Evolutionary conservation across 2,329 filamentous ascomycete genomes (phyloP).

Genomic region (Alternaria consortialis): DNA sequence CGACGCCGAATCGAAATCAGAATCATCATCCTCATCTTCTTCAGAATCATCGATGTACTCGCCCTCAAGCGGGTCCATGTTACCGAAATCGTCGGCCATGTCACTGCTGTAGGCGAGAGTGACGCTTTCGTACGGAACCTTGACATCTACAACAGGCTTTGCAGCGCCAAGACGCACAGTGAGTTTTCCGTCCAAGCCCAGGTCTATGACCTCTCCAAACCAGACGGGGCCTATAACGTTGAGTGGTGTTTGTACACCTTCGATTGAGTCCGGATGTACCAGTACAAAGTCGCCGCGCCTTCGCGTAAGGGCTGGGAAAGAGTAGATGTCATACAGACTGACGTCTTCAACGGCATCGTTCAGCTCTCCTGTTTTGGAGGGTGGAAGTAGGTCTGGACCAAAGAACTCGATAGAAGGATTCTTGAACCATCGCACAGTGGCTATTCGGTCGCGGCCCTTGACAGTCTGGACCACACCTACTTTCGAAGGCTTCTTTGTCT

Average conservation of each 20-base stretch:
- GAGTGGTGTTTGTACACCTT: slow-evolving; percentile 18
- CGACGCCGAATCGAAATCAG: slow-evolving; percentile 44
- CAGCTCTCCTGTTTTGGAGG: slow-evolving; percentile 56
- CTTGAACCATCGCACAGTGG: slow-evolving; percentile 64
- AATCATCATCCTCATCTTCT: slow-evolving; percentile 41
- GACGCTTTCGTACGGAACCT: slow-evolving; percentile 59
- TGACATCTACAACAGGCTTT: slow-evolving; percentile 60
- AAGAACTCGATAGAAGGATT: slow-evolving; percentile 45
- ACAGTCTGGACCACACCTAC: slow-evolving; percentile 67
- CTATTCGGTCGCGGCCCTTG: slow-evolving; percentile 64
- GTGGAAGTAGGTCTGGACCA: slow-evolving; percentile 52
- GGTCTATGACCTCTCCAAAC: slow-evolving; percentile 66
- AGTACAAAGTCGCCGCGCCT: slow-evolving; percentile 64
- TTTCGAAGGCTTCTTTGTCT: slow-evolving; percentile 56
- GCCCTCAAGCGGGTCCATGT: slow-evolving; percentile 36
- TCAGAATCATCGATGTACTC: slow-evolving; percentile 46
- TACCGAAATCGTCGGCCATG: slow-evolving; percentile 46
- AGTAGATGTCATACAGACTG: slow-evolving; percentile 66
- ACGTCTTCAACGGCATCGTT: slow-evolving; percentile 58
- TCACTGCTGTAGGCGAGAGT: slow-evolving; percentile 59
- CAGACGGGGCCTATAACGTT: slow-evolving; percentile 54
- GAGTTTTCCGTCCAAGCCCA: slow-evolving; percentile 62
- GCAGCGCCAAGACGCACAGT: slow-evolving; percentile 64
- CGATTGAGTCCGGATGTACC: slow-evolving; percentile 49
- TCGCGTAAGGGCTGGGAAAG: slow-evolving; percentile 59